phyloP scores from a whole-genome alignment of 306 rosid genomes.

The Citrullus amarus region DNA sequence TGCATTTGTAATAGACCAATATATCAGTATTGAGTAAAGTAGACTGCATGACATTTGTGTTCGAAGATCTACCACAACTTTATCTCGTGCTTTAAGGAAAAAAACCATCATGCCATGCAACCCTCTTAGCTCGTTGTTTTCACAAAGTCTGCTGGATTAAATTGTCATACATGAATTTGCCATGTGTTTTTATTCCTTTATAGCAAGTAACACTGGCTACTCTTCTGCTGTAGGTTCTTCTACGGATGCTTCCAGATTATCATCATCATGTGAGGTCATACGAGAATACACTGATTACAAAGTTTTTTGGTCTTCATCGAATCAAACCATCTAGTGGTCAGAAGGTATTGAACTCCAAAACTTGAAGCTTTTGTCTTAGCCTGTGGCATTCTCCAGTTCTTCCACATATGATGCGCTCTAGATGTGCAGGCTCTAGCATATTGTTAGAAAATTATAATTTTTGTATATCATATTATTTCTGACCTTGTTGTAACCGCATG shows the following conservation, averaged over 20 bases:
- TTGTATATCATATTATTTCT: background rate
- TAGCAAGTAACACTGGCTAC: slow-evolving; percentile 13
- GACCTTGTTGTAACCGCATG: background rate
- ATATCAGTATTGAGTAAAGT: no score
- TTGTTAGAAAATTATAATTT: background rate
- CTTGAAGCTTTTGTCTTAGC: slow-evolving; percentile 3
- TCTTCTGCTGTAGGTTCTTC: slow-evolving; percentile 60
- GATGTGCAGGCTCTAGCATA: background rate
- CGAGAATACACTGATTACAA: slow-evolving; percentile 89
- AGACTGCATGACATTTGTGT: no score
- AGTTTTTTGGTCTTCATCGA: slow-evolving; percentile 97
- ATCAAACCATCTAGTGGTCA: slow-evolving; percentile 93
- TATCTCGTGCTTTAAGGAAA: no score
- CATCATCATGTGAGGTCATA: slow-evolving; percentile 81
- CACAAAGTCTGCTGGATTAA: no score
- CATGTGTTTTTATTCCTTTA: background rate
- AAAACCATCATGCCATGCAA: no score
- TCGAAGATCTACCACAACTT: no score
- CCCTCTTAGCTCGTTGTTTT: no score
- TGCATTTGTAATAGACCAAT: no score
- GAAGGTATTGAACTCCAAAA: slow-evolving; percentile 42
- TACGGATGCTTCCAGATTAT: slow-evolving; percentile 93
- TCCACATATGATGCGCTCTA: background rate
- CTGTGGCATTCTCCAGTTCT: background rate
- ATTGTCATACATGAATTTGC: background rate